These are phyloP conservation scores for Suhomyces chickasaworum DNA, from an alignment of 1,139 yeast species.

Conservation along the genomic window DNA sequence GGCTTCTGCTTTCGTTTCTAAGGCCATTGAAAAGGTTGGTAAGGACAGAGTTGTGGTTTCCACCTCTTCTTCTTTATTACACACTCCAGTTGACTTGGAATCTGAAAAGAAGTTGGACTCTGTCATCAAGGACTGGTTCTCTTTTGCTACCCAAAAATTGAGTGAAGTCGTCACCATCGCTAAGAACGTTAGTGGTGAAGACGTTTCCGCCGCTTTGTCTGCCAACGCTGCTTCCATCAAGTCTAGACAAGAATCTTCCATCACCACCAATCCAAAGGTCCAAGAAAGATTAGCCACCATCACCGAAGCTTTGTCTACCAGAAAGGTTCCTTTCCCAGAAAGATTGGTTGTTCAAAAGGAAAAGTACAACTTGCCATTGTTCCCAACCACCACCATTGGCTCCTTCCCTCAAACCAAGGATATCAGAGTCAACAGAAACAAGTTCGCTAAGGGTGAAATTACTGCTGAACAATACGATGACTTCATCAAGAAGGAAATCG, in stretches of 20 bases:
- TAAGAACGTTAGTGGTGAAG: constrained; percentile 81
- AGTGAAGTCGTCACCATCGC: constrained; percentile 88
- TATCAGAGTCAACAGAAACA: constrained; percentile 97
- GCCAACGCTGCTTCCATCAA: constrained; percentile 86
- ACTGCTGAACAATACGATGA: constrained; percentile 92
- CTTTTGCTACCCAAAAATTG: constrained; percentile 96
- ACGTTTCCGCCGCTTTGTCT: constrained; percentile 65
- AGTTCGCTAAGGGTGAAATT: constrained; percentile 94
- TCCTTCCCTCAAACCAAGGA: constrained; percentile 99
- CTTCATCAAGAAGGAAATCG: constrained; percentile 96
- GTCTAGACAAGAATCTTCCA: constrained; percentile 82
- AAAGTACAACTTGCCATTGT: constrained; percentile 89
- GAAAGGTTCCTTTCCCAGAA: constrained; percentile 81
- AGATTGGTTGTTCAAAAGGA: constrained; percentile 88
- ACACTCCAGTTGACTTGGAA: constrained; percentile 95
- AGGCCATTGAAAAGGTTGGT: constrained; percentile 85
- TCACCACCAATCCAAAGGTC: constrained; percentile 91
- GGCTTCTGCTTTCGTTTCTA: constrained; percentile 78
- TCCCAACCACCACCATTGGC: constrained; percentile 99
- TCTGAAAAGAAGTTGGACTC: constrained; percentile 89
- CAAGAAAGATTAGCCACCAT: constrained; percentile 84
- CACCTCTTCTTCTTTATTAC: constrained; percentile 94
- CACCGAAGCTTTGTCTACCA: constrained; percentile 76
- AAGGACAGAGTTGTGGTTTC: constrained; percentile 86
- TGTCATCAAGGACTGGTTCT: constrained; percentile 95